Evolutionary conservation across 2,329 filamentous ascomycete genomes (phyloP).

Genomic region (Epichloe uncinata): DNA sequence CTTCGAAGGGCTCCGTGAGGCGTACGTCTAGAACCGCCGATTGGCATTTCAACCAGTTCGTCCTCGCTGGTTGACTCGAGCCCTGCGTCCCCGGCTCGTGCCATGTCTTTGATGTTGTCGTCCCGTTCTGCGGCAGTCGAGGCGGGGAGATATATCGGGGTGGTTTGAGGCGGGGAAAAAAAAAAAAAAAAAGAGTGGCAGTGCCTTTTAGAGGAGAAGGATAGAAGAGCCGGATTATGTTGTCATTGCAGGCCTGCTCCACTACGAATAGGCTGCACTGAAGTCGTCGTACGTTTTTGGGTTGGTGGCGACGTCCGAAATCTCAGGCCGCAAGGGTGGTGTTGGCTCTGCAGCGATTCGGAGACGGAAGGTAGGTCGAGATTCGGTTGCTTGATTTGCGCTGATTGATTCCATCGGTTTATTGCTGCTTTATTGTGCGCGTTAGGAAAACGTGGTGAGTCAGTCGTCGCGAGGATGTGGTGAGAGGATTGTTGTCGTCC

Average conservation of each 20-base stretch:
- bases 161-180: background rate
- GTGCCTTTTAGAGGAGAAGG: background rate
- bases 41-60: conserved; percentile 22
- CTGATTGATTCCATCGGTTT: background rate
- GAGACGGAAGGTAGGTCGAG: background rate
- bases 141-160: background rate
- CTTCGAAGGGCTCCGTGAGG: background rate
- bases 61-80: conserved; percentile 14
- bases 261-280: background rate
- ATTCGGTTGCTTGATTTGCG: background rate
- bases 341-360: background rate
- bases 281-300: background rate
- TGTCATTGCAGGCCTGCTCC: background rate
- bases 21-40: conserved; percentile 7
- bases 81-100: conserved; percentile 6
- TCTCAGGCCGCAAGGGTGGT: background rate
- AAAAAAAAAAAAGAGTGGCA: background rate
- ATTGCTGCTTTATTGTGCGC: too few relatives aligned
- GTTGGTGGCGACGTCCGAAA: background rate
- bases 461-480: background rate
- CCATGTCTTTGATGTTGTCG: conserved; percentile 6
- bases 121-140: background rate
- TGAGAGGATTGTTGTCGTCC: background rate
- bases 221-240: background rate
- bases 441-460: background rate